A percentile compares a stretch with the other conserved stretches of the same genome.
These are phyloP conservation scores for Phaeosphaeriaceae sp. DNA, from an alignment of 2,329 filamentous ascomycete genomes.

Conservation along the genomic window DNA sequence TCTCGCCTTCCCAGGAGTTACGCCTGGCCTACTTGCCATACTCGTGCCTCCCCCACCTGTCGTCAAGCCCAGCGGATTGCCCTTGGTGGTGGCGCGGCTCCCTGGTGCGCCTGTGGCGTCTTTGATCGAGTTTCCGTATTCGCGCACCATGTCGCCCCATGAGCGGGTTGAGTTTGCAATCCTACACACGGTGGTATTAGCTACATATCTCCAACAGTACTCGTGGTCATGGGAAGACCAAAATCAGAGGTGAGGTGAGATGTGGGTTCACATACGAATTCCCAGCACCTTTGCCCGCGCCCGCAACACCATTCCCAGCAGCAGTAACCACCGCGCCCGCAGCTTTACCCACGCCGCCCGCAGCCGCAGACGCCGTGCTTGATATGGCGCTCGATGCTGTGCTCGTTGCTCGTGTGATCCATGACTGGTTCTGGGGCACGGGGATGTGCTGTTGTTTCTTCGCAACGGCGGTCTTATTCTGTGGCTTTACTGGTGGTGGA, in stretches of 20 bases:
- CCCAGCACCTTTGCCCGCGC: slow-evolving; percentile 54
- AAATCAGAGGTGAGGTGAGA: too few relatives aligned
- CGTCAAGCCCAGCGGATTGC: slow-evolving; percentile 55
- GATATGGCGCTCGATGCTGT: slow-evolving; percentile 20
- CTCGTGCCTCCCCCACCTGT: slow-evolving; percentile 37
- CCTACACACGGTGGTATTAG: slow-evolving; percentile 27
- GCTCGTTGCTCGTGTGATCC: slow-evolving; percentile 47
- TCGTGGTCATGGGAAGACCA: too few relatives aligned
- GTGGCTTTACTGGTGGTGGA: slow-evolving; percentile 9
- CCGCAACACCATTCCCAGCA: slow-evolving; percentile 56
- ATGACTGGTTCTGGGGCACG: slow-evolving; percentile 46
- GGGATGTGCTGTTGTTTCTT: slow-evolving; percentile 10
- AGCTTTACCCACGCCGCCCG: slow-evolving; percentile 54
- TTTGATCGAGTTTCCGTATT: slow-evolving; percentile 60
- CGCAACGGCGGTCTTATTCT: slow-evolving; percentile 16
- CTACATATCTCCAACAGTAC: too few relatives aligned
- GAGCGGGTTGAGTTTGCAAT: slow-evolving; percentile 53
- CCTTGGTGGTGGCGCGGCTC: slow-evolving; percentile 51
- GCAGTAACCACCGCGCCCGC: slow-evolving; percentile 52
- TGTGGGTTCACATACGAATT: slow-evolving; percentile 34
- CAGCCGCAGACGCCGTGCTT: slow-evolving; percentile 51
- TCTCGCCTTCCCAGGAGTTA: slow-evolving; percentile 26
- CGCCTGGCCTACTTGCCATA: slow-evolving; percentile 28
- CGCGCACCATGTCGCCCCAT: slow-evolving; percentile 58
- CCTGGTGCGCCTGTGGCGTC: slow-evolving; percentile 55